Evolutionary conservation across 331 rosid species (phyloP), one percentile per base, ranked within the genome.

Genomic region (Phaseolus coccineus): DNA sequence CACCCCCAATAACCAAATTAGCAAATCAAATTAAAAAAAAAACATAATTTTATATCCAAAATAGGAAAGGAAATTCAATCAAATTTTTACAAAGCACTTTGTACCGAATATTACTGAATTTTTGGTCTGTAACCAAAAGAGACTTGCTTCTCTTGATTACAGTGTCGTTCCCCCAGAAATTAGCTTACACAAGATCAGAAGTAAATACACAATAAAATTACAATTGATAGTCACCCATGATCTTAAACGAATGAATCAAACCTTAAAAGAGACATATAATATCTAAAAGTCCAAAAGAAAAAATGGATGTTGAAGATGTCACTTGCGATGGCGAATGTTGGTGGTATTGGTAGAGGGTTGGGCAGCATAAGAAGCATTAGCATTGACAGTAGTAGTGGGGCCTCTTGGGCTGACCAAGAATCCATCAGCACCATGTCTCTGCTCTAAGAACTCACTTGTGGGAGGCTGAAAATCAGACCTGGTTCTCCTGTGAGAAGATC

Each of bases 401-500:
- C 27, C 84, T 79, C 47, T 83, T 63, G 84, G 84, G 47, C 56
- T 79, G 24, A 73, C 77, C 73, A 83, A 71, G 31, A 47, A 39
- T 30, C 77, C 82, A 64, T 80, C 79, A 11, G 14, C 27, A 24
- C 52, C 83, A n/a, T 80, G 71, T 59, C 84, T 79, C 8, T 81
- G 88, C 39, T 85, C 79, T n/a, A 55, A 52, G 74, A 81, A 77
- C n/a, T 82, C 82, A 3, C 70, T 10, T 4, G 86, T 58, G 16
- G 89, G 87, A 39, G 85, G 90, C 62, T 87, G 92, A 53, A 73
- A 88, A 2, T 93, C 96, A 2, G 96, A 91, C 25, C 88, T 76
- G 1, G 93, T 84, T 67, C 96, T 87, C 63, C 96, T 84, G 55
- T 89, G 97, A 76, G 94, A 89, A 0, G 97, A 91, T 2, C 94